Evolutionary conservation across 768 basidiomycete genomes (phyloP).

Genomic region (Leccinum pellstonianum): DNA sequence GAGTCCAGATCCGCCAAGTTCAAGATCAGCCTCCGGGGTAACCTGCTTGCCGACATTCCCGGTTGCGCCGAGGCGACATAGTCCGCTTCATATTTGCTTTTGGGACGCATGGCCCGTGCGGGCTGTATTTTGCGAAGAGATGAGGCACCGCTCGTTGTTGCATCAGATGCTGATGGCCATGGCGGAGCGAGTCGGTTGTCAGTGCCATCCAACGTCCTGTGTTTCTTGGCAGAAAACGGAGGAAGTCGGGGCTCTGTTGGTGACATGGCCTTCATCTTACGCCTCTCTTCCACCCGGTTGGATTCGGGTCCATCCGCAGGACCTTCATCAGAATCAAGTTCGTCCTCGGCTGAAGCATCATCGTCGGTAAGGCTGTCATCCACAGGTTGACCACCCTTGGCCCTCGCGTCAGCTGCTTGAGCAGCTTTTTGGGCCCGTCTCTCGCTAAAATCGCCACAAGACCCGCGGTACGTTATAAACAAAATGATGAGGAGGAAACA

Average conservation of each 20-base stretch:
- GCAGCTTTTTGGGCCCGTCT: constrained; percentile 55
- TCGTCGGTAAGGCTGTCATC: constrained; percentile 34
- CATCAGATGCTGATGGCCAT: constrained; percentile 22
- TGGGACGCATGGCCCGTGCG: constrained; percentile 29
- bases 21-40: constrained; percentile 29
- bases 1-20: constrained; percentile 60
- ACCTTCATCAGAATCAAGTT: constrained; percentile 39
- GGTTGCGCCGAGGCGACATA: constrained; percentile 16
- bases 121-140: constrained; percentile 24
- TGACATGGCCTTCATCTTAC: constrained; percentile 22
- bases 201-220: constrained; percentile 13
- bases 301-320: constrained; percentile 23
- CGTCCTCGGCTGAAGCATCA: constrained; percentile 33
- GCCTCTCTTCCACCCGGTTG: constrained; percentile 22
- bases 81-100: constrained; percentile 26
- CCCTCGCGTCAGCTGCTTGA: constrained; percentile 48
- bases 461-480: neutral
- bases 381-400: constrained; percentile 29
- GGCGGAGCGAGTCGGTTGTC: constrained; percentile 23
- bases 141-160: constrained; percentile 8
- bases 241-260: constrained; percentile 20
- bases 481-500: neutral
- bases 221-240: constrained; percentile 27
- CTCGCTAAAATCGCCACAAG: constrained; percentile 40
- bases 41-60: constrained; percentile 15